phyloP scores from a whole-genome alignment of 2,329 filamentous ascomycete genomes.

The Neofusicoccum laricinum region DNA sequence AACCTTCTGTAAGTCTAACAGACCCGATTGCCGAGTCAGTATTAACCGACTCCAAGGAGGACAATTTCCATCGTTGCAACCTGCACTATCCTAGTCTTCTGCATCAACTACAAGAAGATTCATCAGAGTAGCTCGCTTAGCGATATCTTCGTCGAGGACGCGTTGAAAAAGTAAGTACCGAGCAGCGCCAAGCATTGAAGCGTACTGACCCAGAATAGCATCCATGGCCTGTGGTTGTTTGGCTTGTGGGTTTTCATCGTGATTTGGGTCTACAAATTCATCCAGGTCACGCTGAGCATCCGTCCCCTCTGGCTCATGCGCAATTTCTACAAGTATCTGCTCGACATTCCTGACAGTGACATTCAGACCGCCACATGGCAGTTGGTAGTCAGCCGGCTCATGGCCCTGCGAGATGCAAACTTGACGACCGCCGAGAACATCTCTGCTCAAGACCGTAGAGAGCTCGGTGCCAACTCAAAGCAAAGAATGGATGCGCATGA shows the following conservation, averaged over 20 bases:
- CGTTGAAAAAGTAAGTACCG: conserved; percentile 52
- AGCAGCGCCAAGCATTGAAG: not conserved
- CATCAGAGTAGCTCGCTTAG: conserved; percentile 60
- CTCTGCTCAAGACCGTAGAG: conserved; percentile 57
- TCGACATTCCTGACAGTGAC: conserved; percentile 79
- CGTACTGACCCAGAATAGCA: conserved; percentile 42
- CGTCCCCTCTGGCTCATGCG: conserved; percentile 60
- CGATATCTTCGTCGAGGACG: conserved; percentile 68
- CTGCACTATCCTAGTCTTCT: conserved; percentile 79
- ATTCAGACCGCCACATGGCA: conserved; percentile 96
- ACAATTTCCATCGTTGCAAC: conserved; percentile 79
- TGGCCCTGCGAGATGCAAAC: conserved; percentile 80
- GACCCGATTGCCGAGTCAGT: not conserved
- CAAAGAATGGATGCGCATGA: conserved; percentile 94
- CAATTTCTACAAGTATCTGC: conserved; percentile 78
- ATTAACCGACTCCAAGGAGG: conserved; percentile 54
- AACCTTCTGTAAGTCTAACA: conserved; percentile 63
- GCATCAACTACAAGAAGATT: conserved; percentile 76
- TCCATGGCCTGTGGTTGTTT: conserved; percentile 74
- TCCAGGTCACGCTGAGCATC: conserved; percentile 6
- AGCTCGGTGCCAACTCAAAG: conserved; percentile 80
- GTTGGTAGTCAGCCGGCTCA: conserved; percentile 80
- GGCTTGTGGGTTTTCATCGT: conserved; percentile 81
- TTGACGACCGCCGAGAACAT: conserved; percentile 71
- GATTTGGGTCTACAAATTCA: conserved; percentile 73